These are phyloP conservation scores for Triglochin maritima DNA, from an alignment of 106 monocot species.

Conservation along the genomic window DNA sequence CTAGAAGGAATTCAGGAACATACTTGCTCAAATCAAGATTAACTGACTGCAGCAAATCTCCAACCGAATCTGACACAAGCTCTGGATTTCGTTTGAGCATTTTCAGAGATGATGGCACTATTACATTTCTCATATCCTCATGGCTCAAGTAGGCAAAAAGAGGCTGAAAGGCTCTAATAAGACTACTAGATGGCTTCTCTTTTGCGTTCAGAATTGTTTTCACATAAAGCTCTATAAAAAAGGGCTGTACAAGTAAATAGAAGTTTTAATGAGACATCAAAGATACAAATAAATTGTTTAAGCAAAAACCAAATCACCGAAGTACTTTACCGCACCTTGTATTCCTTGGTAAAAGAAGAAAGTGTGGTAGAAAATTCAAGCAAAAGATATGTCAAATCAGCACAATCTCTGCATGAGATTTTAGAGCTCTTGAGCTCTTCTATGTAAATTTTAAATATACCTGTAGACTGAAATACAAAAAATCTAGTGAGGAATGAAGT, in stretches of 20 bases:
- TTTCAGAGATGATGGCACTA: constrained; percentile 73
- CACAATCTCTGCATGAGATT: constrained; percentile 46
- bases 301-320: no score
- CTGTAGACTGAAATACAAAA: constrained; percentile 41
- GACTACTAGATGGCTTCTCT: constrained; percentile 48
- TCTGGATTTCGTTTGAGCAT: constrained; percentile 97
- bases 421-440: constrained; percentile 72
- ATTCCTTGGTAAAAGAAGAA: constrained; percentile 37
- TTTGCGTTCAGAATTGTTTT: constrained; percentile 76
- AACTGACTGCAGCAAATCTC: constrained; percentile 39
- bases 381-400: constrained; percentile 46
- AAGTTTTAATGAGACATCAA: no score
- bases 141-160: constrained; percentile 55
- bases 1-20: constrained; percentile 59
- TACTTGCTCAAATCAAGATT: constrained; percentile 94
- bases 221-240: constrained; percentile 82
- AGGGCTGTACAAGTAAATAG: constrained; percentile 26
- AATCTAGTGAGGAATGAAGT: constrained; percentile 1
- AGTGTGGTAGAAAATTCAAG: constrained; percentile 44
- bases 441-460: constrained; percentile 55
- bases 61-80: constrained; percentile 74
- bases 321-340: constrained; percentile 40
- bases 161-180: constrained; percentile 56
- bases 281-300: no score
- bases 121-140: constrained; percentile 59